Evolutionary conservation across 345 rosid genomes (phyloP).

Genomic region (Camelina neglecta): DNA sequence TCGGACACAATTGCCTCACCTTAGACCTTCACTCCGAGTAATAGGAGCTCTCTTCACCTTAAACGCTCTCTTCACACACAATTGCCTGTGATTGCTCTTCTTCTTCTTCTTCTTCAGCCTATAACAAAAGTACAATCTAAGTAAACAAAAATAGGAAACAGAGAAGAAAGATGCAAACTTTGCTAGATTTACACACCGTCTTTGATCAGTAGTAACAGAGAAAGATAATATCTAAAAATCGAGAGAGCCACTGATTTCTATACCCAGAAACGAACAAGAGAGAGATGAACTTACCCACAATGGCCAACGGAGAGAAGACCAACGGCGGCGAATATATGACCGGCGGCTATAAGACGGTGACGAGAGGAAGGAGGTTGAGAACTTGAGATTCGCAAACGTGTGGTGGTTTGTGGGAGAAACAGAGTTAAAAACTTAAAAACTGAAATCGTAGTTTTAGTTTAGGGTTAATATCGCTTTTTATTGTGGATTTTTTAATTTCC

Average conservation of each 20-base stretch:
- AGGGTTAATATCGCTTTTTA: slow-evolving; percentile 18
- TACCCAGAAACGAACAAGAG: slow-evolving; percentile 1
- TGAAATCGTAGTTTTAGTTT: neutral
- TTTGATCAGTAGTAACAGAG: neutral
- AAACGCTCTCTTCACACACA: too few relatives aligned
- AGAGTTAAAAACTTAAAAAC: neutral
- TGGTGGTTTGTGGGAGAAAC: slow-evolving; percentile 19
- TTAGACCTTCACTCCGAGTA: slow-evolving; percentile 25
- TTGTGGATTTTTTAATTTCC: slow-evolving; percentile 19
- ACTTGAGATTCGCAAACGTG: slow-evolving; percentile 8
- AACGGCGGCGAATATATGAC: neutral
- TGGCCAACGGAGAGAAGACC: slow-evolving; percentile 1
- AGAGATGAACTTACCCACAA: neutral
- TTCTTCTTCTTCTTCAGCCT: neutral
- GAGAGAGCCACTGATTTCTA: neutral
- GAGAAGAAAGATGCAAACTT: slow-evolving; percentile 11
- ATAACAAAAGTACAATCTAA: neutral
- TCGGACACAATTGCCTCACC: slow-evolving; percentile 39
- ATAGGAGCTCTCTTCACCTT: neutral
- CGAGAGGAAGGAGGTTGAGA: neutral
- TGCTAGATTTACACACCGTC: too few relatives aligned
- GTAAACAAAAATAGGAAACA: neutral
- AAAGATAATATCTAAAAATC: neutral
- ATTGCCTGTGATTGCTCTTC: neutral
- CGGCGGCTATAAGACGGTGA: slow-evolving; percentile 1